Conservation (phyloP, 75 land plant species). For the Picea sitchensis region DNA sequence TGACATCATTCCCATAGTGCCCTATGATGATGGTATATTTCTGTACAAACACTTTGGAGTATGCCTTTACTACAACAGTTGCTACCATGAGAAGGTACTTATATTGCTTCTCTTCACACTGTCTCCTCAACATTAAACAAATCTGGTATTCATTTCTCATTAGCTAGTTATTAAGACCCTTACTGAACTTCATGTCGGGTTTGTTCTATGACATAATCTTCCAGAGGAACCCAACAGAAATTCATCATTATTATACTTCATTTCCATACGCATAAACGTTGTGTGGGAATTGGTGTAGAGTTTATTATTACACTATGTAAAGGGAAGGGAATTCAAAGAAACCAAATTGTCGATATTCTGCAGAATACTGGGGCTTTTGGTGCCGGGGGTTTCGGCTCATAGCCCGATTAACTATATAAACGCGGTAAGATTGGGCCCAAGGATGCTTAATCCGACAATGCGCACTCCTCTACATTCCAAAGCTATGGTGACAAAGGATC, state of each 20-base stretch:
- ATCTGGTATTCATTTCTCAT: too few relatives aligned
- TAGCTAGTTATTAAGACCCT: neutral
- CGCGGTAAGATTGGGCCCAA: slow-evolving; percentile 50
- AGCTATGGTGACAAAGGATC: too few relatives aligned
- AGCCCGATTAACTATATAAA: slow-evolving; percentile 58
- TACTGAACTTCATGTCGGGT: neutral
- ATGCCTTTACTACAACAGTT: slow-evolving; percentile 36
- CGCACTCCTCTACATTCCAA: too few relatives aligned
- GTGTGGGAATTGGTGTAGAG: slow-evolving; percentile 10
- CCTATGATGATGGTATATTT: slow-evolving; percentile 45
- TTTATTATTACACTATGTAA: too few relatives aligned
- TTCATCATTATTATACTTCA: slow-evolving; percentile 18
- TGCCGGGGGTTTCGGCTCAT: slow-evolving; percentile 67
- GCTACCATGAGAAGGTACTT: slow-evolving; percentile 44
- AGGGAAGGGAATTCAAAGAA: slow-evolving; percentile 12
- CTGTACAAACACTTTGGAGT: slow-evolving; percentile 23
- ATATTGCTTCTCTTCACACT: neutral
- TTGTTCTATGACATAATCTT: slow-evolving; percentile 28
- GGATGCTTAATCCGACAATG: neutral
- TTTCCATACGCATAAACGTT: slow-evolving; percentile 30
- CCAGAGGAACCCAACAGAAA: neutral
- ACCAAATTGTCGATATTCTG: slow-evolving; percentile 25
- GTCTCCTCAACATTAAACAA: neutral
- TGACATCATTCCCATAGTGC: slow-evolving; percentile 60
- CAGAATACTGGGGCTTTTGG: slow-evolving; percentile 42